Base-by-base conservation (phyloP, 495 filamentous ascomycete species). In the Talaromyces adpressus region DNA sequence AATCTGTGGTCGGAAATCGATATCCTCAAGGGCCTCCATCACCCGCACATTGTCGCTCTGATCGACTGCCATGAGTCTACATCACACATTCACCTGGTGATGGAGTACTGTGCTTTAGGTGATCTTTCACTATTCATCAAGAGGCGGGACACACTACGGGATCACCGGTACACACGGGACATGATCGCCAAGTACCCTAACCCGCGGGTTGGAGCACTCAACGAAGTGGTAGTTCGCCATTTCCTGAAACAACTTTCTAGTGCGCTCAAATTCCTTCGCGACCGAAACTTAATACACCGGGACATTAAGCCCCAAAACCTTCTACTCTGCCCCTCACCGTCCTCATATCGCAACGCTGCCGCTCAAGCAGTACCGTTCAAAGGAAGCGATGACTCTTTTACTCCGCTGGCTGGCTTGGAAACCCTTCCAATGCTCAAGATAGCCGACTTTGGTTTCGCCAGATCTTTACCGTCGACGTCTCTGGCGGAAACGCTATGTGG, bases 231-330 rank as follows among this genome's bases (percentile, higher is more conserved):
- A 63, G 91, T 90, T 39, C 88, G 94, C 29, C 94, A 98, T 79
- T 98, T 98, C 69, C 79, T 97, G 54, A 95, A 98, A 77, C 94
- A 98, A 72, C 87, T 98, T 49, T 86, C 92, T 8, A 97, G 93
- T 72, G 93, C 94, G 18, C 82, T 98, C 57, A 83, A 92, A 71
- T 98, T 96, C 72, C 78, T 98, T 57, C 85, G 92, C 23, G 83
- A 87, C 61, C 84, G 86, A 68, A 90, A 96, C 67, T 89, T 93
- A 65, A 91, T 98, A 22, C 94, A 98, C 74, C 91, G 94, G 45
- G 94, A 98, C 69, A 91, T 98, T 69, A 98, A 98, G 72, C 94
- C 94, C 11, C 94, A 98, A 70, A 98, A 98, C 68, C 85, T 98
- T 3, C 79, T 98, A 4, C 80, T 98, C 16, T 89, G 95, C 54